Base-by-base conservation (phyloP, 1,284 basidiomycete species). In the Ceratobasidium sp. region DNA sequence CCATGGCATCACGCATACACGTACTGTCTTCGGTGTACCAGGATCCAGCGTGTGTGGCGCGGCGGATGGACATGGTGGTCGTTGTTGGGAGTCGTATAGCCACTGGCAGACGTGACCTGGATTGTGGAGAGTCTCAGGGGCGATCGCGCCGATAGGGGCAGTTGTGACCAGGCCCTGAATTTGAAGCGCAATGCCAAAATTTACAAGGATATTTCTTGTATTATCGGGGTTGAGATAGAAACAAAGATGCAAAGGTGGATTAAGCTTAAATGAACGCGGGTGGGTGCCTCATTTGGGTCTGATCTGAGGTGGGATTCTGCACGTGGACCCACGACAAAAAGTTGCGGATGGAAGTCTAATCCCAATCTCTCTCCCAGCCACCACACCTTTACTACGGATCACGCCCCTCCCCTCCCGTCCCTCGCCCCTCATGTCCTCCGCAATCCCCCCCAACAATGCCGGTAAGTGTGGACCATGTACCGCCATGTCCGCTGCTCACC, bases 21-120 rank as follows among this genome's bases (percentile, higher is more conserved):
- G 70, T 79, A 91, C 94, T 84, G 76, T 92, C 84, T 67, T 81
- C 83, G 11, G 88, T 88, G 80, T 98, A 98, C 96, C 96, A 98
- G 73, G 89, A 91, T 25, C 92, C 92, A 2, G 95, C 94, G 81
- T 98, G 96, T 0, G 90, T 88, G 1, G 95, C 91, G 76, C 83
- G 81, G 80, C 90, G 49, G 23, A 56, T 44, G 21, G 64, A 54
- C 64, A 67, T 67, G 38, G 63, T 46, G n/a, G 25, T 51, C 58
- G 64, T 33, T 38, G 64, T 36, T 42, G 14, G 14, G 46, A 49
- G 38, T 18, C 33, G 62, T 49, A 67, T 51, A 67, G 64, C 64
- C 64, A 67, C 64, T 54, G 62, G n/a, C 28, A 49, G 30, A 44
- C 46, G 38, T 42, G 54, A 58, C 49, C 49, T 53, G 49, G 46